These are phyloP conservation scores for Priceomyces fermenticarens DNA, from an alignment of 805 yeast genomes.

Conservation along the genomic window DNA sequence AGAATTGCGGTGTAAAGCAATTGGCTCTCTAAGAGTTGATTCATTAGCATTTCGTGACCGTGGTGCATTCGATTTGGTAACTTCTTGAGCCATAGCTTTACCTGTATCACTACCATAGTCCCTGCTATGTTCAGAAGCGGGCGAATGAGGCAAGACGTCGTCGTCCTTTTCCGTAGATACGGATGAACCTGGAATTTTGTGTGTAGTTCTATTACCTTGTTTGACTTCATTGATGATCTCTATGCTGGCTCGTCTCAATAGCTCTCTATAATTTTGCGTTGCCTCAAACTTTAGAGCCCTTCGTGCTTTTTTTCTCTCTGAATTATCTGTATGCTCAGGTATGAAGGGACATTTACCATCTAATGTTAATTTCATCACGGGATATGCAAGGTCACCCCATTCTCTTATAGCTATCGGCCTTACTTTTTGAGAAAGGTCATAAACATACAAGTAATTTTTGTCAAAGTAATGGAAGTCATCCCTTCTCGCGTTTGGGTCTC, in stretches of 20 bases:
- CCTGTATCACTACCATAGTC: constrained; percentile 8
- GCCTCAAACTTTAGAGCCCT: constrained; percentile 39
- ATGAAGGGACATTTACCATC: constrained; percentile 83
- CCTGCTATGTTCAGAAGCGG: background rate
- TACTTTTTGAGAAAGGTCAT: constrained; percentile 72
- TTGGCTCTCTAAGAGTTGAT: constrained; percentile 25
- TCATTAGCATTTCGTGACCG: constrained; percentile 3
- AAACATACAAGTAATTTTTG: constrained; percentile 67
- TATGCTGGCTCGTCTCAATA: constrained; percentile 31
- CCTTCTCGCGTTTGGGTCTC: constrained; percentile 81
- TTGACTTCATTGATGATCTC: constrained; percentile 29
- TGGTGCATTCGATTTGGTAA: background rate
- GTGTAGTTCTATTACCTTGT: constrained; percentile 10
- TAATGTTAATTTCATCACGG: constrained; percentile 57
- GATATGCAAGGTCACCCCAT: constrained; percentile 58
- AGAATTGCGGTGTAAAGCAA: constrained; percentile 31
- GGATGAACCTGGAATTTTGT: too few species aligned
- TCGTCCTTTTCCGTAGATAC: too few species aligned
- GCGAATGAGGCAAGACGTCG: too few species aligned
- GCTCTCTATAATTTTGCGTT: constrained; percentile 39
- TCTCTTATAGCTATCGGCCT: constrained; percentile 83
- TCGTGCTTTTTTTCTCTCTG: constrained; percentile 38
- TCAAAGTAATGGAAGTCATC: constrained; percentile 84
- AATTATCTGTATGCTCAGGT: constrained; percentile 49
- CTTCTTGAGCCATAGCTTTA: constrained; percentile 8